Percentiles rank a stretch among this genome's conserved stretches.
Conservation (phyloP, 495 filamentous ascomycete species). For the Aspergillus incahuasiensis region DNA sequence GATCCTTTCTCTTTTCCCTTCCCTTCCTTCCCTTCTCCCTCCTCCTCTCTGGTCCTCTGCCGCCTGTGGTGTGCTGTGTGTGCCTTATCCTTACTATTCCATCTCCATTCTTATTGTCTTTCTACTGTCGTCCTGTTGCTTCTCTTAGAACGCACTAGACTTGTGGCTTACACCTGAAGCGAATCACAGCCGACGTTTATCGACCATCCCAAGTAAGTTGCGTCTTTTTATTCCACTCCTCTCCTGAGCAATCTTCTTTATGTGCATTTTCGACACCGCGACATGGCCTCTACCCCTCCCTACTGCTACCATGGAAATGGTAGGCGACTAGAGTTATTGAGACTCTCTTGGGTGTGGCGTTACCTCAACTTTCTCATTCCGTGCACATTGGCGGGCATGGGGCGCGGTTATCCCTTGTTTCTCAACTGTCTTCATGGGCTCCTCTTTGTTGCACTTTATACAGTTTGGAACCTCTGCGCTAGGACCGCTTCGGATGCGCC, state of each 20-base stretch:
- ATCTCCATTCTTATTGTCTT: slow-evolving; percentile 21
- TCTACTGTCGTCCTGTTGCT: slow-evolving; percentile 11
- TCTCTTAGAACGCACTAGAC: slow-evolving; percentile 10
- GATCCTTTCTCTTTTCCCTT: slow-evolving; percentile 12
- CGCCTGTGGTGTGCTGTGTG: slow-evolving; percentile 2
- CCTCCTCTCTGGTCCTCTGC: slow-evolving; percentile 13
- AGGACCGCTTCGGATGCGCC: slow-evolving; percentile 13
- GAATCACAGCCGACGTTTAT: slow-evolving; percentile 48
- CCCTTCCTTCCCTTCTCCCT: slow-evolving; percentile 8
- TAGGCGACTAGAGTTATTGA: not conserved
- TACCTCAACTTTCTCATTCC: not conserved
- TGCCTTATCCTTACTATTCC: slow-evolving; percentile 13
- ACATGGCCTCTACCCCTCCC: not conserved
- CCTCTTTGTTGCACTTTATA: slow-evolving; percentile 5
- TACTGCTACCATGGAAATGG: not conserved
- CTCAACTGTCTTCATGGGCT: not conserved
- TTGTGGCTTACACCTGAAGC: slow-evolving; percentile 21
- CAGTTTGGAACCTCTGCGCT: slow-evolving; percentile 10
- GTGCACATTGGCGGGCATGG: not conserved
- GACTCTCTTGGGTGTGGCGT: not conserved
- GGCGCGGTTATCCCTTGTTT: not conserved
- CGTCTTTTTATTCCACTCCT: slow-evolving; percentile 8
- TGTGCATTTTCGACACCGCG: not conserved
- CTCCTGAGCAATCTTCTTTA: not conserved
- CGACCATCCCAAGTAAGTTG: slow-evolving; percentile 52